Evolutionary conservation across 495 filamentous ascomycete species (phyloP).

Genomic region (Talaromyces trachyspermus): DNA sequence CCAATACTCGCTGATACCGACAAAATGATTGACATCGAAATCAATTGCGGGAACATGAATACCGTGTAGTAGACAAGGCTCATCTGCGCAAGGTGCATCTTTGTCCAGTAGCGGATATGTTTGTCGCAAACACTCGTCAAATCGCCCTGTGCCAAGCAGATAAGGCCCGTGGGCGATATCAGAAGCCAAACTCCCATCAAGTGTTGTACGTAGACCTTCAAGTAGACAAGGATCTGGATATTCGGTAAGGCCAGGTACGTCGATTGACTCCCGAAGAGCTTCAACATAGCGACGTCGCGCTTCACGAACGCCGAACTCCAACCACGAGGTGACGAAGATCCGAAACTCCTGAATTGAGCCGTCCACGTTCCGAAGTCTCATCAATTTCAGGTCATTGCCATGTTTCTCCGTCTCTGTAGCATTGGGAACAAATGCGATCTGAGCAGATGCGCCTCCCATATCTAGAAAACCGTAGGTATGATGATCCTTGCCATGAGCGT

Average conservation of each 20-base stretch:
- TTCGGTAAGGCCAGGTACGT: conserved; percentile 47
- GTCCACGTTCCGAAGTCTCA: conserved; percentile 75
- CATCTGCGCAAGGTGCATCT: conserved; percentile 72
- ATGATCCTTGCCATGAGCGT: conserved; percentile 76
- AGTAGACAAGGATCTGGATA: conserved; percentile 91
- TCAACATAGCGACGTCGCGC: conserved; percentile 77
- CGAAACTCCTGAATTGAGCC: conserved; percentile 70
- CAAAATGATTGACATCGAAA: conserved; percentile 96
- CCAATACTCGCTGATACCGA: conserved; percentile 98
- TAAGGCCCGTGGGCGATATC: conserved; percentile 29
- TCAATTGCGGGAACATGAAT: conserved; percentile 93
- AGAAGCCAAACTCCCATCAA: conserved; percentile 45
- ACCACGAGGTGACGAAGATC: conserved; percentile 94
- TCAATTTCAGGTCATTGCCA: conserved; percentile 76
- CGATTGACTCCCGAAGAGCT: conserved; percentile 53
- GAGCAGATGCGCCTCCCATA: conserved; percentile 95
- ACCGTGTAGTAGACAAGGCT: conserved; percentile 82
- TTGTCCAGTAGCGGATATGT: conserved; percentile 88
- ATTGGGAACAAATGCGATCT: conserved; percentile 97
- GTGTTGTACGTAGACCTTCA: conserved; percentile 56
- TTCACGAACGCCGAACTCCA: conserved; percentile 91
- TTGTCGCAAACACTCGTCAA: conserved; percentile 73
- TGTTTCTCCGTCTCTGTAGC: conserved; percentile 84
- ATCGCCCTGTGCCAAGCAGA: conserved; percentile 75
- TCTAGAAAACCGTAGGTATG: conserved; percentile 97